Percentiles rank a stretch among this genome's conserved stretches.
Conservation (phyloP, 352 stramenopile genomes). For the Achlya hypogyna region DNA sequence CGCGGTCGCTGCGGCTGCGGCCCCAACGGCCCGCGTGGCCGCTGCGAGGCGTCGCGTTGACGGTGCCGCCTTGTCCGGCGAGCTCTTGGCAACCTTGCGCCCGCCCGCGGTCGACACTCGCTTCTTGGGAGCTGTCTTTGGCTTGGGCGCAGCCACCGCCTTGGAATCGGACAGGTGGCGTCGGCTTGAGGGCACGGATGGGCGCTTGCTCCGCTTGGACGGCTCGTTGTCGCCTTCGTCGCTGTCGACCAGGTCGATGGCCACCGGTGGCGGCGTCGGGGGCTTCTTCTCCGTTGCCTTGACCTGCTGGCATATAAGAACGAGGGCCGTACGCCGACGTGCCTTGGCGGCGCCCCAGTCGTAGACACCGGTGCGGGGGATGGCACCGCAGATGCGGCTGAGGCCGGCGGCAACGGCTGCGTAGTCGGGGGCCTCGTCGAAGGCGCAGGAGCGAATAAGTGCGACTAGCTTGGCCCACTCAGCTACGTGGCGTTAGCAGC, state of each 20-base stretch:
- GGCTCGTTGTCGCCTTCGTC: too few relatives aligned
- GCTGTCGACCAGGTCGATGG: too few relatives aligned
- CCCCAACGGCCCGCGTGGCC: slow-evolving; percentile 45
- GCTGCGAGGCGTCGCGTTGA: slow-evolving; percentile 23
- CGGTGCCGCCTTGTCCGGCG: not conserved
- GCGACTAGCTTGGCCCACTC: slow-evolving; percentile 50
- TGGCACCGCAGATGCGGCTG: not conserved
- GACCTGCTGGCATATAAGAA: too few relatives aligned
- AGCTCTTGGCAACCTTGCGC: not conserved
- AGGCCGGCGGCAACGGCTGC: slow-evolving; percentile 39
- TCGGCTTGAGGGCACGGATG: not conserved
- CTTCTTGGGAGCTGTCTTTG: not conserved
- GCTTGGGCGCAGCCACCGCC: too few relatives aligned
- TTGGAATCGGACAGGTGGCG: too few relatives aligned
- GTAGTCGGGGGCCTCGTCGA: slow-evolving; percentile 74
- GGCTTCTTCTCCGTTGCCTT: too few relatives aligned
- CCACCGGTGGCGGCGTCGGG: too few relatives aligned
- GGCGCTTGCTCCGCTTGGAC: too few relatives aligned
- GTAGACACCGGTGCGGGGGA: not conserved
- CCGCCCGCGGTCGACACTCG: not conserved
- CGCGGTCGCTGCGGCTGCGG: slow-evolving; percentile 37
- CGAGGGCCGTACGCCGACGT: too few relatives aligned
- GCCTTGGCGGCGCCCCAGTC: slow-evolving; percentile 1
- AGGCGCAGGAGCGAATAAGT: slow-evolving; percentile 42
- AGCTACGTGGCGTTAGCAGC: too few relatives aligned